These are phyloP conservation scores for Fusarium sp. DNA, from an alignment of 2,329 filamentous ascomycete genomes.

Conservation along the genomic window DNA sequence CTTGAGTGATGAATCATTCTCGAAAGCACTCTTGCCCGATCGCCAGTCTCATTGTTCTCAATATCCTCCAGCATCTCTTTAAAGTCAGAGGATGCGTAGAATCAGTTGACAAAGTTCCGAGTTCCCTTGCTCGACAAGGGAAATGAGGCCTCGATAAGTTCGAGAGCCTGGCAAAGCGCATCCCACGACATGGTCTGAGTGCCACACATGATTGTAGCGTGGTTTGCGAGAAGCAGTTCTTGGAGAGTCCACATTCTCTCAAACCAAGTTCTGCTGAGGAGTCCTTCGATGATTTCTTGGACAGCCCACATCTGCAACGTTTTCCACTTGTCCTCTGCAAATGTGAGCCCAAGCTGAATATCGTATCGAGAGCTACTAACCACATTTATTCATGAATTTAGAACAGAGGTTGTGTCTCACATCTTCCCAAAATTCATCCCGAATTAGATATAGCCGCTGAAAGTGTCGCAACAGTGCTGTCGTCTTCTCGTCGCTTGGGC, in stretches of 20 bases:
- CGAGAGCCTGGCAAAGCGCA: not conserved
- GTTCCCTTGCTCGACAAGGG: not conserved
- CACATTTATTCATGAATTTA: not conserved
- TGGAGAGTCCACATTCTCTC: not conserved
- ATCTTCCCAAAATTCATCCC: not conserved
- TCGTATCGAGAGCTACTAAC: not conserved
- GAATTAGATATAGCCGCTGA: not conserved
- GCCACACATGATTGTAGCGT: not conserved
- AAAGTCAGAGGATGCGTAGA: not conserved
- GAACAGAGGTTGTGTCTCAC: not conserved
- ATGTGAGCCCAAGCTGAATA: not conserved
- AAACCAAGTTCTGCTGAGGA: not conserved
- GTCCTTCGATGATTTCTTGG: not conserved
- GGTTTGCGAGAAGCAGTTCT: not conserved
- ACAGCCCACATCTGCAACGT: not conserved
- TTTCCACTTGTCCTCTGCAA: not conserved
- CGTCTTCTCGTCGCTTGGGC: not conserved
- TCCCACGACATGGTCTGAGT: not conserved
- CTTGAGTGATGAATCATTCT: conserved; percentile 1
- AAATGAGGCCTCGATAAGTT: not conserved
- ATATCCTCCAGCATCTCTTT: not conserved
- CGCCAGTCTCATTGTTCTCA: not conserved
- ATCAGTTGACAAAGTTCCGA: not conserved
- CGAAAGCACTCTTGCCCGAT: not conserved
- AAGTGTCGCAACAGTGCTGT: not conserved